phyloP scores from a whole-genome alignment of 352 stramenopile species.

The Phytophthora pisi region DNA sequence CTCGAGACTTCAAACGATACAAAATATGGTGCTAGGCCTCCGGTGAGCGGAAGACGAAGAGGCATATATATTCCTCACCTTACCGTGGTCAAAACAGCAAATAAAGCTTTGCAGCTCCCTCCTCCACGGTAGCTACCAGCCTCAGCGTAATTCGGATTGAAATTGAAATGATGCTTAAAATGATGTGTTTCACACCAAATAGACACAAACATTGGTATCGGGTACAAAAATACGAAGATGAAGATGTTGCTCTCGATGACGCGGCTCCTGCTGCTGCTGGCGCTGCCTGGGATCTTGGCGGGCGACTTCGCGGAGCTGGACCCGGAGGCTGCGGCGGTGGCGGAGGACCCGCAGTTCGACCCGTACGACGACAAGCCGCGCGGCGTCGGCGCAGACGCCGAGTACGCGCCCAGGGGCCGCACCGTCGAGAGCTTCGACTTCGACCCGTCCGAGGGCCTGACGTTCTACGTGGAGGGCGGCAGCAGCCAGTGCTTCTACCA shows the following conservation, averaged over 20 bases:
- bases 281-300: conserved; percentile 12
- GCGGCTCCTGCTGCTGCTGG: conserved; percentile 17
- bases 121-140: no score
- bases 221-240: neutral
- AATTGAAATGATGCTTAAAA: no score
- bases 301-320: conserved; percentile 46
- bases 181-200: no score
- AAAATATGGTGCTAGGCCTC: no score
- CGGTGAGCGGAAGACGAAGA: no score
- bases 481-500: conserved; percentile 72
- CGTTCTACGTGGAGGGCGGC: conserved; percentile 63
- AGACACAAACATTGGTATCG: no score
- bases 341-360: conserved; percentile 63
- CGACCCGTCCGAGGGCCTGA: conserved; percentile 80
- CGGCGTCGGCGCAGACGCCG: conserved; percentile 23
- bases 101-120: no score
- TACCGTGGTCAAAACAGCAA: no score
- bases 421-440: conserved; percentile 78
- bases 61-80: no score
- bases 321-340: conserved; percentile 38
- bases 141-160: no score
- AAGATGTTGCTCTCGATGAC: neutral
- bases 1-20: no score
- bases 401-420: conserved; percentile 48
- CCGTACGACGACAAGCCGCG: conserved; percentile 55